A percentile compares a stretch with the other conserved stretches of the same genome.
Conservation (phyloP, 1,284 basidiomycete genomes). For the Irpex rosettiformis region DNA sequence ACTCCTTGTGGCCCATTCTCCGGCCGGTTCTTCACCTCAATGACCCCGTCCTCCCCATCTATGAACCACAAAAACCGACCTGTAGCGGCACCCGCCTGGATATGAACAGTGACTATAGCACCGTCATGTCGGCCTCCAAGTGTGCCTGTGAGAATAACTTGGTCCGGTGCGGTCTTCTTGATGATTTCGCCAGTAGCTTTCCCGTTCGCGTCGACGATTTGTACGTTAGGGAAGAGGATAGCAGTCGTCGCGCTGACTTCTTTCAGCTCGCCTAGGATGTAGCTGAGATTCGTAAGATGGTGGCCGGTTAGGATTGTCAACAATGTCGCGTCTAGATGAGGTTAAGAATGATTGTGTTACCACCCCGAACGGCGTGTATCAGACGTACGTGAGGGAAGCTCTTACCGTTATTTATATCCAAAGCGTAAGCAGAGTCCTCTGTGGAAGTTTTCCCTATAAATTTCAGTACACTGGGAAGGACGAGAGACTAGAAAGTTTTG, state of each 20-base stretch:
- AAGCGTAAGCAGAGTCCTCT: no score
- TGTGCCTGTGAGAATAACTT: slow-evolving; percentile 25
- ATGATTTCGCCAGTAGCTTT: slow-evolving; percentile 22
- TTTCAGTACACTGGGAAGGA: no score
- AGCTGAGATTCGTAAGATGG: slow-evolving; percentile 23
- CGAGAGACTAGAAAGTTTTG: no score
- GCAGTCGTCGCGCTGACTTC: slow-evolving; percentile 24
- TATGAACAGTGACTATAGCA: slow-evolving; percentile 1
- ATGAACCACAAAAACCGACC: slow-evolving; percentile 29
- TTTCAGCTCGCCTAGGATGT: slow-evolving; percentile 28
- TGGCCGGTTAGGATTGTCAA: slow-evolving; percentile 29
- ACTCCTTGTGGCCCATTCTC: not conserved
- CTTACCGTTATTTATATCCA: no score
- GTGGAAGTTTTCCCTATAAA: no score
- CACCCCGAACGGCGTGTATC: no score
- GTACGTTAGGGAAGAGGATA: slow-evolving; percentile 24
- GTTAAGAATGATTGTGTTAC: not conserved
- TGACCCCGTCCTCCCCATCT: slow-evolving; percentile 33
- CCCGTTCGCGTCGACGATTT: slow-evolving; percentile 21
- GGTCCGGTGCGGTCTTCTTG: slow-evolving; percentile 20
- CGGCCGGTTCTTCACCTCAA: slow-evolving; percentile 18
- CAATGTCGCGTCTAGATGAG: slow-evolving; percentile 21
- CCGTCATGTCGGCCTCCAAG: slow-evolving; percentile 15
- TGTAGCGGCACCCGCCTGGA: slow-evolving; percentile 15
- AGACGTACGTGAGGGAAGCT: no score